phyloP scores from a whole-genome alignment of 257 asterid genomes.

The Osmanthus fragrans region DNA sequence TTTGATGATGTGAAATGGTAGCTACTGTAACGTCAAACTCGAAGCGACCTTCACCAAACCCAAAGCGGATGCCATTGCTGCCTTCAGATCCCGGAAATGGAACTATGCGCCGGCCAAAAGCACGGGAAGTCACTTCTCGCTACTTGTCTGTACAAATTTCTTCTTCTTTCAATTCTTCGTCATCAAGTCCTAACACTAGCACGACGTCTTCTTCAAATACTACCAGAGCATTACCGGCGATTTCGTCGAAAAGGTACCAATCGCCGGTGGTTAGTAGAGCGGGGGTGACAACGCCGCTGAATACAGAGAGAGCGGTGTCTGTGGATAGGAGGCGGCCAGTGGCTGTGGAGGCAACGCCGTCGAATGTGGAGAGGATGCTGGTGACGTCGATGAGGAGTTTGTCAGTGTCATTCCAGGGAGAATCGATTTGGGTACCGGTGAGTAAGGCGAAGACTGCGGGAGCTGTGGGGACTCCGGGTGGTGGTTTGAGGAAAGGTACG shows the following conservation, averaged over 20 bases:
- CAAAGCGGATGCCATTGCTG: conserved; percentile 61
- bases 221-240: conserved; percentile 38
- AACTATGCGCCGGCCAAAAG: conserved; percentile 52
- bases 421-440: conserved; percentile 53
- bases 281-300: conserved; percentile 39
- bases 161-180: conserved; percentile 28
- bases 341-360: conserved; percentile 27
- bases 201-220: conserved; percentile 61
- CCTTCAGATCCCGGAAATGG: conserved; percentile 65
- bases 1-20: conserved; percentile 65
- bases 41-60: conserved; percentile 47
- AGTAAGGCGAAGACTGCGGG: conserved; percentile 53
- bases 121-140: conserved; percentile 63
- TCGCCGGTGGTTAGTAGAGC: conserved; percentile 54
- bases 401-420: conserved; percentile 88
- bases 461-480: conserved; percentile 27
- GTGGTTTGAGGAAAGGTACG: conserved; percentile 55
- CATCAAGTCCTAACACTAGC: conserved; percentile 29
- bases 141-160: conserved; percentile 61
- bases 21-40: conserved; percentile 59
- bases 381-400: conserved; percentile 62
- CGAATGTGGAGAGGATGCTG: conserved; percentile 58
- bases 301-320: conserved; percentile 40
- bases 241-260: conserved; percentile 43
- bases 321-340: conserved; percentile 51